Evolutionary conservation across 2,329 filamentous ascomycete species (phyloP), one percentile per base, ranked within the genome.

Genomic region (Hymenoscyphus fructigenus): DNA sequence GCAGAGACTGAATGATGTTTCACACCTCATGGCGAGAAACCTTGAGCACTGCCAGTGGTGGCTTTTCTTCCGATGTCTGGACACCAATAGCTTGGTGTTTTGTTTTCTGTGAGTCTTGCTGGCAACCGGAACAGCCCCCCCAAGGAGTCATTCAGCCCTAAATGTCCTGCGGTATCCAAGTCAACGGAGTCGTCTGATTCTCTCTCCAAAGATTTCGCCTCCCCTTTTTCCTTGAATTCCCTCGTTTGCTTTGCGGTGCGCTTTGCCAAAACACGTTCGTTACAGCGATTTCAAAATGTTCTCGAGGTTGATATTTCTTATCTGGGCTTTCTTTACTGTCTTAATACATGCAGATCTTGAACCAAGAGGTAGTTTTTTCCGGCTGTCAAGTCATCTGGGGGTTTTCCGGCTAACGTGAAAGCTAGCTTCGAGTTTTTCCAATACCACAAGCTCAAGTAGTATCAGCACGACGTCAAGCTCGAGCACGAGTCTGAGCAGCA

Each of bases 271-370:
- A 26, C 55, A 62, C 55, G n/a, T 28, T 62, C 55, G 55, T 62
- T 62, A 62, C 17, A 62, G 23, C 32, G 17, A 3, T 14, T 17
- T 62, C 36, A 47, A 53, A 17, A 62, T 62, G 61, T 32, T 62
- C 17, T 59, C 29, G 23, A 62, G 50, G 38, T 58, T 17, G 23
- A 7, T 26, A 29, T 47, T 58, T 26, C 20, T 47, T 20, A 26
- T 38, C 3, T 50, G 55, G 61, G 29, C 23, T 36, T 38, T 44
- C 6, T 32, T 50, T 6, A 2, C 15, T 10, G 44, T 57, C 15
- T 34, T 34, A 9, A 20, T 36, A 32, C 26, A 6, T 2, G 61
- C 55, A n/a, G 28, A 57, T 50, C 9, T 50, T 10, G 17, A 20
- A 12, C 36, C 26, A 4, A 62, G 32, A n/a, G 36, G 60, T 62